Percentiles rank a stretch among this genome's conserved stretches.
These are phyloP conservation scores for Parafenestella ontariensis DNA, from an alignment of 2,329 filamentous ascomycete species.

Conservation along the genomic window DNA sequence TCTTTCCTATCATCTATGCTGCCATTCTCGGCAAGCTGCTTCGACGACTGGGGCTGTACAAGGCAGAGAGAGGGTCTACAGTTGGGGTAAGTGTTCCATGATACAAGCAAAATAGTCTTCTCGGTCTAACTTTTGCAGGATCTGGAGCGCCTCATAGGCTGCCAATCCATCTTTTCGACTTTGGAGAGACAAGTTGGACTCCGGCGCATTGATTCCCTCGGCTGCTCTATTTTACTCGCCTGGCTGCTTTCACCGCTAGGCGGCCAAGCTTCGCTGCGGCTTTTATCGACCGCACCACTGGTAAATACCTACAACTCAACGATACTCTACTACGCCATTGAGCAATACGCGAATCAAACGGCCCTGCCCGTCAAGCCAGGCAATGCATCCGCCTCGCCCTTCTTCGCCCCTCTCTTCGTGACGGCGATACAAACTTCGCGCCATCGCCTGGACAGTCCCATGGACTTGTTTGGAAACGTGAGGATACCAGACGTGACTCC, in stretches of 20 bases:
- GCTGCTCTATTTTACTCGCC: conserved; percentile 2
- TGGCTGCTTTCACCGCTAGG: conserved; percentile 16
- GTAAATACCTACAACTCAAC: conserved; percentile 1
- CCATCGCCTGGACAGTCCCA: not conserved
- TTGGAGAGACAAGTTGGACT: conserved; percentile 15
- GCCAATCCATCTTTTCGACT: conserved; percentile 15
- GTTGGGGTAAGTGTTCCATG: conserved; percentile 4
- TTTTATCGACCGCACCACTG: conserved; percentile 1
- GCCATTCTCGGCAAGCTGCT: conserved; percentile 15
- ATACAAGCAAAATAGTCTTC: not conserved
- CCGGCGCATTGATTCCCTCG: conserved; percentile 6
- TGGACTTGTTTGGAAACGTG: conserved; percentile 7
- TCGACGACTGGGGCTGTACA: conserved; percentile 10
- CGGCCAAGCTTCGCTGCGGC: conserved; percentile 14
- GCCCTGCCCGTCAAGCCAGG: not conserved
- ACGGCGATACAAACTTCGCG: conserved; percentile 3
- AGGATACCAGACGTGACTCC: conserved; percentile 2
- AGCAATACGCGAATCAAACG: not conserved
- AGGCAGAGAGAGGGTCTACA: conserved; percentile 11
- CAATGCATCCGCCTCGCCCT: not conserved
- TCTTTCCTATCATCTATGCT: conserved; percentile 19
- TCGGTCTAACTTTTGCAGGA: not conserved
- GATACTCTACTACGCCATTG: conserved; percentile 1
- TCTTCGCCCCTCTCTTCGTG: conserved; percentile 7
- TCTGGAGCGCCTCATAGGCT: conserved; percentile 15